These are phyloP conservation scores for Phytophthora crassamura DNA, from an alignment of 352 stramenopile genomes.

Conservation along the genomic window DNA sequence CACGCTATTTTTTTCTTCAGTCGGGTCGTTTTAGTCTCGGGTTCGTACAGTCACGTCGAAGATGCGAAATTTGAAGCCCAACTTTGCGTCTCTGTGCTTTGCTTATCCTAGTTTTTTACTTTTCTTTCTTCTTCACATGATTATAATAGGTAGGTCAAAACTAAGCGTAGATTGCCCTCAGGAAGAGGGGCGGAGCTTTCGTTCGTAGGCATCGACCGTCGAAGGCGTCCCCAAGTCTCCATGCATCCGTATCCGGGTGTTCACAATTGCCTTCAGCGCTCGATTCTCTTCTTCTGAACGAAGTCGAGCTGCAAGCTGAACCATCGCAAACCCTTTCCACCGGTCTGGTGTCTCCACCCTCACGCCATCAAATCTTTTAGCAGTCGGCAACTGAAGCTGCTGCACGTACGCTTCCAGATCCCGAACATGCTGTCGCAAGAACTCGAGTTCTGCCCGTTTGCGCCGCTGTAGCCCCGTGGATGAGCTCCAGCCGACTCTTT, in stretches of 20 bases:
- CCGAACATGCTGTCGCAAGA: slow-evolving; percentile 15
- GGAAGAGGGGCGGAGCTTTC: too few relatives aligned
- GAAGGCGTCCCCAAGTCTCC: not conserved
- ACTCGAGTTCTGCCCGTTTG: slow-evolving; percentile 20
- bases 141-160: too few relatives aligned
- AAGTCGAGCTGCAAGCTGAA: slow-evolving; percentile 20
- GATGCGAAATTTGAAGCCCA: too few relatives aligned
- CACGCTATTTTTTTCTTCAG: too few relatives aligned
- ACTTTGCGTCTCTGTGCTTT: too few relatives aligned
- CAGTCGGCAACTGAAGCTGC: slow-evolving; percentile 13
- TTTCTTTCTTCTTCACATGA: too few relatives aligned
- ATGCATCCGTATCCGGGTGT: slow-evolving; percentile 26
- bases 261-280: slow-evolving; percentile 28
- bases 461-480: slow-evolving; percentile 20
- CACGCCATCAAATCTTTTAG: not conserved
- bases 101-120: too few relatives aligned
- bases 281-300: slow-evolving; percentile 33
- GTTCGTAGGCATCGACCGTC: not conserved
- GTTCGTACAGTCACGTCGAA: too few relatives aligned
- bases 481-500: slow-evolving; percentile 10
- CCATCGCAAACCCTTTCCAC: slow-evolving; percentile 23
- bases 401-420: slow-evolving; percentile 22
- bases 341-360: not conserved
- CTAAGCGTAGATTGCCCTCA: too few relatives aligned
- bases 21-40: too few relatives aligned